Base-by-base conservation (phyloP, 1,284 basidiomycete species). In the Cryptococcus floricola region DNA sequence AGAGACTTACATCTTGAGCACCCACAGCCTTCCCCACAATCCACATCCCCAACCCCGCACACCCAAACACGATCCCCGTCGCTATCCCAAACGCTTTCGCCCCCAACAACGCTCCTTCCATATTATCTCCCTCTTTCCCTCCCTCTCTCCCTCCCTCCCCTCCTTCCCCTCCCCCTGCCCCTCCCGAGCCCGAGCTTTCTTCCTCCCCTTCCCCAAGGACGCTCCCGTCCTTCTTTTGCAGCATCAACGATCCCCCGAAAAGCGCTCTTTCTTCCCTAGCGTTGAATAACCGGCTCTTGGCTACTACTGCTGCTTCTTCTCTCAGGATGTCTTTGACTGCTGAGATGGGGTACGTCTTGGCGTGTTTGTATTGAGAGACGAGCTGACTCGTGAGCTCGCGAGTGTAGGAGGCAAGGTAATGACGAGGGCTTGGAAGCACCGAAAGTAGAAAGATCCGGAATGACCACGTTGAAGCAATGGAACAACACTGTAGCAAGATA, bases 41-140 rank as follows among this genome's bases (percentile, higher is more conserved):
- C 50, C 60, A 70, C 9, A 64, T 60, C 1, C 71, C 72, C 13
- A 73, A 48, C 2, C 66, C 71, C 1, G 73, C 66, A 42, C 56
- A 66, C 1, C 65, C 63, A 38, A 65, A 62, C 0, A 75, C 73
- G 14, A 74, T 48, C 8, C 62, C 68, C 28, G 73, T 74, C 9
- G 73, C 73, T 45, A 71, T 67, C 1, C 61, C 69, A 6, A 75
- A 64, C 14, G 73, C 73, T 57, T 74, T 61, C 39, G 67, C 55
- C 2, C 64, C 70, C 14, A 69, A 44, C 59, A 63, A 62, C 6
- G 61, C 54, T 1, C 51, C 45, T 18, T 46, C 45, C 19, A 46
- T 27, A 23, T 16, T 46, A 53, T 42, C 38, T 18, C 28, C 46
- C 46, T 48, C n/a, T n/a, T n/a, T n/a, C n/a, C n/a, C 38, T n/a